Conservation (phyloP, 1,284 basidiomycete genomes). For the Flammula alnicola region DNA sequence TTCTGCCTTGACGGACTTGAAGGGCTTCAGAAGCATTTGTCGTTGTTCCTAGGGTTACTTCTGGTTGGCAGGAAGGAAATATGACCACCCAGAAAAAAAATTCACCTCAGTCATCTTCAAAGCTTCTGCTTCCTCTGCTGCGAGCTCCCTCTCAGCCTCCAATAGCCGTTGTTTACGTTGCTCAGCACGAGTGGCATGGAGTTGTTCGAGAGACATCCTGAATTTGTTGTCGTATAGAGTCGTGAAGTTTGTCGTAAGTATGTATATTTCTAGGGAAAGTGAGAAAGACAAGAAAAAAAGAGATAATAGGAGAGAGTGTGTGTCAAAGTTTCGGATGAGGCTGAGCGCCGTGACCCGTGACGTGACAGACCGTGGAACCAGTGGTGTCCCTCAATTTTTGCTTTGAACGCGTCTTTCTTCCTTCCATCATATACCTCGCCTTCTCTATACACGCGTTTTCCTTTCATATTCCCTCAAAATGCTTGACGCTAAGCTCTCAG, state of each 20-base stretch:
- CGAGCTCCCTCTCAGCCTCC: slow-evolving; percentile 51
- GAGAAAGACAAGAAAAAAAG: too few species aligned
- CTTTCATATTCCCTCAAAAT: slow-evolving; percentile 50
- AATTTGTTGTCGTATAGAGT: not conserved
- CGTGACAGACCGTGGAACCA: slow-evolving; percentile 22
- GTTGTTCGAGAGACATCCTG: slow-evolving; percentile 18
- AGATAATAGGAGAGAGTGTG: too few species aligned
- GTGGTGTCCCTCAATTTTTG: too few species aligned
- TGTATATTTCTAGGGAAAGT: too few species aligned
- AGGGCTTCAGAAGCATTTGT: slow-evolving; percentile 41
- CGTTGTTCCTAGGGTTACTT: slow-evolving; percentile 43
- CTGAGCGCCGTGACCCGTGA: too few species aligned
- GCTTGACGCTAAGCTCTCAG: slow-evolving; percentile 89
- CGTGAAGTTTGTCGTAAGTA: too few species aligned
- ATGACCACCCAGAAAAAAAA: too few species aligned
- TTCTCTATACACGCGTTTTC: too few species aligned
- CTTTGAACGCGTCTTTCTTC: slow-evolving; percentile 10
- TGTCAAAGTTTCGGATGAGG: too few species aligned
- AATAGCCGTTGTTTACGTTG: slow-evolving; percentile 38
- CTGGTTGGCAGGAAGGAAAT: too few species aligned
- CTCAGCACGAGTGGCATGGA: slow-evolving; percentile 28
- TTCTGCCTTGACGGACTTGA: slow-evolving; percentile 49
- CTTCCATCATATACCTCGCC: slow-evolving; percentile 10
- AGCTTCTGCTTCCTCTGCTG: slow-evolving; percentile 49
- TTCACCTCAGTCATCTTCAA: slow-evolving; percentile 57